A percentile compares a stretch with the other conserved stretches of the same genome.
These are phyloP conservation scores for Jacaranda mimosifolia DNA, from an alignment of 257 asterid species.

Conservation along the genomic window DNA sequence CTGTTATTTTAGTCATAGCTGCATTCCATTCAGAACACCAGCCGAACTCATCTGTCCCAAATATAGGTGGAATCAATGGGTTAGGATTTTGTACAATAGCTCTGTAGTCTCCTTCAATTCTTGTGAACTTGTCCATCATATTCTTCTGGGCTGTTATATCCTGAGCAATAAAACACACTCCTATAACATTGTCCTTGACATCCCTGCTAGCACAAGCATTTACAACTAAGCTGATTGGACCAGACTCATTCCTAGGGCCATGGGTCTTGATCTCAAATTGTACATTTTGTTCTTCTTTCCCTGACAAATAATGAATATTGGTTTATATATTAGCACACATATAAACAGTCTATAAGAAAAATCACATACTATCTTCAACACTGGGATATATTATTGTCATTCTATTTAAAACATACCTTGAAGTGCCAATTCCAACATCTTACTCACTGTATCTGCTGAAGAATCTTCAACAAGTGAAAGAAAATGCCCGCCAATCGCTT, in stretches of 20 bases:
- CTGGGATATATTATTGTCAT: no score
- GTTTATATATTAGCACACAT: not conserved
- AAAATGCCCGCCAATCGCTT: conserved; percentile 82
- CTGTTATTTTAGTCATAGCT: conserved; percentile 84
- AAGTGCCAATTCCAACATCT: conserved; percentile 78
- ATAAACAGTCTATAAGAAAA: not conserved
- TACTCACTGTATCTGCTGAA: conserved; percentile 71
- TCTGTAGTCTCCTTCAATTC: conserved; percentile 91
- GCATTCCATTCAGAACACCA: conserved; percentile 99
- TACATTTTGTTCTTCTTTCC: conserved; percentile 82
- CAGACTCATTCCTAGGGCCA: conserved; percentile 59
- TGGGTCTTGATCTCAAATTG: conserved; percentile 88
- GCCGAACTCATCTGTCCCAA: conserved; percentile 91
- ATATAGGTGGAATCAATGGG: conserved; percentile 92
- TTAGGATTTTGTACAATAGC: conserved; percentile 90
- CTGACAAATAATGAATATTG: conserved; percentile 45
- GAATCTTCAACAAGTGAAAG: conserved; percentile 85
- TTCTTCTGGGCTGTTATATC: conserved; percentile 88
- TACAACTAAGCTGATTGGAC: conserved; percentile 81
- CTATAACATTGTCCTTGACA: conserved; percentile 77
- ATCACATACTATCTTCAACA: no score
- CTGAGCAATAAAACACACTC: conserved; percentile 95
- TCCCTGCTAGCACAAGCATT: conserved; percentile 97
- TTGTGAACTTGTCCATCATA: conserved; percentile 93
- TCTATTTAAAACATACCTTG: conserved; percentile 53